Base-by-base conservation (phyloP, 768 basidiomycete genomes). In the Tricholoma hemisulphureum region DNA sequence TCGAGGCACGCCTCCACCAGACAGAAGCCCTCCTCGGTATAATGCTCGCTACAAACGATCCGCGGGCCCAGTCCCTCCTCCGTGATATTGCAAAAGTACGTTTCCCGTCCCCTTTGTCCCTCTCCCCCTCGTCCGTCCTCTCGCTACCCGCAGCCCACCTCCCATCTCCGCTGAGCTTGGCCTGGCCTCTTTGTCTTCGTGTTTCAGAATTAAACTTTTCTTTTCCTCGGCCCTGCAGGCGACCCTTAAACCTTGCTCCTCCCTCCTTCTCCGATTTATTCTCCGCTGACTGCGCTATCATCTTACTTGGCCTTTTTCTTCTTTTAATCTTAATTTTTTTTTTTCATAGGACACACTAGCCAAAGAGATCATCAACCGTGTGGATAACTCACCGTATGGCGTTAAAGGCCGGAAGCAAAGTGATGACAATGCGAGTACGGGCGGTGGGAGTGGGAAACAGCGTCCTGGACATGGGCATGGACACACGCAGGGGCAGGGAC, bases 11-110 rank as follows among this genome's bases (percentile, higher is more conserved):
- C 13, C 75, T 96, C 5, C 94, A 96, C 63, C 91, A 95, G 67
- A 91, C 93, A 16, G 93, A 96, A 69, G 93, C 93, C 0, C 78
- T 96, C 39, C 77, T 96, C 26, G 94, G 93, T 53, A 88, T 93
- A 57, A 75, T 95, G 53, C 77, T 95, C 35, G 79, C 86, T 32
- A 79, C 82, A 3, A 69, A 62, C 13, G 74, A 77, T 34, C 61
- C 64, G n/a, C 64, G 79, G 3, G 77, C 78, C 4, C 73, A 75
- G 53, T 72, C 75, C 3, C 73, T 85, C 4, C 68, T 86, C 20
- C 67, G 72, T 28, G 84, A 81, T 64, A 74, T 86, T 56, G 72
- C 78, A 58, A 76, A 82, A 78, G 85, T 79, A 58, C 39, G 75
- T 67, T n/a, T 35, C n/a, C n/a, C n/a, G n/a, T n/a, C n/a, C n/a